phyloP scores from a whole-genome alignment of 1,284 basidiomycete species.

The Wolfiporia cocos region DNA sequence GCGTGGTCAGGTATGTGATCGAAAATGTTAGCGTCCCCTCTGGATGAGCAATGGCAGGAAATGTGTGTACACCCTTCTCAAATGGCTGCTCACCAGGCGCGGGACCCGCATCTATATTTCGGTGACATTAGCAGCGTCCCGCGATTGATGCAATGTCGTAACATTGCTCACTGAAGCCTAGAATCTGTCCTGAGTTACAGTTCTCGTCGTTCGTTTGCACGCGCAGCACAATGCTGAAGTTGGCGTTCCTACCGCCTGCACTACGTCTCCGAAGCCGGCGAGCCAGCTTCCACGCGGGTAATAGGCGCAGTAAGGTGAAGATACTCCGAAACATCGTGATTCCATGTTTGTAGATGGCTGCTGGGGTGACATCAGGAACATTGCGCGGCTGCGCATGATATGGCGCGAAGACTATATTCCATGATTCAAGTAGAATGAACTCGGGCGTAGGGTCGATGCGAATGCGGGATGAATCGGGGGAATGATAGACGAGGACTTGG shows the following conservation, averaged over 20 bases:
- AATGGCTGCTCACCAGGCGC: conserved; percentile 37
- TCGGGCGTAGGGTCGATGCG: conserved; percentile 62
- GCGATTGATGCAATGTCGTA: conserved; percentile 8
- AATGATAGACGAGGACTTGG: conserved; percentile 62
- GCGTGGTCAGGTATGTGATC: conserved; percentile 55
- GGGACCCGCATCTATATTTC: conserved; percentile 30
- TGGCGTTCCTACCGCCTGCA: conserved; percentile 35
- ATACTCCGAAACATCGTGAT: conserved; percentile 74
- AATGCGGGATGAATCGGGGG: conserved; percentile 50
- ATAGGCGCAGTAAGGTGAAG: conserved; percentile 61
- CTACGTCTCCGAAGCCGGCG: conserved; percentile 49
- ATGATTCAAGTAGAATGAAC: conserved; percentile 69
- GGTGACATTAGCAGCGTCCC: conserved; percentile 16
- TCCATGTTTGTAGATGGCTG: conserved; percentile 77
- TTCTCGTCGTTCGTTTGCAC: conserved; percentile 32
- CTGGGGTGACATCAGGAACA: conserved; percentile 43
- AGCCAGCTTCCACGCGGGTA: conserved; percentile 69
- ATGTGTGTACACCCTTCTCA: conserved; percentile 45
- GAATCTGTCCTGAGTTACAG: conserved; percentile 27
- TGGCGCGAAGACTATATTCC: conserved; percentile 49
- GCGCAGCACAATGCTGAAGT: conserved; percentile 47
- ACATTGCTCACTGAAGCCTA: conserved; percentile 34
- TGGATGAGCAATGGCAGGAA: conserved; percentile 62
- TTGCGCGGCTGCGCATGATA: conserved; percentile 17
- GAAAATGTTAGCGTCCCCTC: conserved; percentile 57